These are phyloP conservation scores for Conticribra guillardii DNA, from an alignment of 108 stramenopile species.

Conservation along the genomic window DNA sequence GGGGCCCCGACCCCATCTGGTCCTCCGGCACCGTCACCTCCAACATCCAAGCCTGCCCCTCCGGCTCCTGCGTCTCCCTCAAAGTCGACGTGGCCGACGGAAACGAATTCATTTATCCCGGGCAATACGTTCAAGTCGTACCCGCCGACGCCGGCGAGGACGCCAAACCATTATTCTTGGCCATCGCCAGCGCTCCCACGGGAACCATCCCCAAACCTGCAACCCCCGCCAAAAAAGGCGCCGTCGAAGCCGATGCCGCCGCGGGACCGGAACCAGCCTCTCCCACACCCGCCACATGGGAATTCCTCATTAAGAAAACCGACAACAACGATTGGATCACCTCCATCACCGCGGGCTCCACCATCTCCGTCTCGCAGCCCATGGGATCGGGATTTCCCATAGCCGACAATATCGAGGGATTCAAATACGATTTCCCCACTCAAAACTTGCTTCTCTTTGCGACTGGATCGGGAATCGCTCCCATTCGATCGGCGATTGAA, in stretches of 20 bases:
- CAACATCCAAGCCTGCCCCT: slow-evolving; percentile 63
- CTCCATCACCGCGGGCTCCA: slow-evolving; percentile 34
- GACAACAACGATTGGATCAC: slow-evolving; percentile 84
- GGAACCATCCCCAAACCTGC: slow-evolving; percentile 28
- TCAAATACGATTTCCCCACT: slow-evolving; percentile 93
- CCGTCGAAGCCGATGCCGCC: slow-evolving; percentile 49
- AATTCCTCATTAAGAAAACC: slow-evolving; percentile 90
- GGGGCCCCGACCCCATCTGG: slow-evolving; percentile 91
- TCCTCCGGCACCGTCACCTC: slow-evolving; percentile 47
- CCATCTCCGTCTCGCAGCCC: slow-evolving; percentile 79
- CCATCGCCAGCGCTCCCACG: slow-evolving; percentile 78
- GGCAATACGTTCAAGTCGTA: slow-evolving; percentile 81
- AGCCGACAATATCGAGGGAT: slow-evolving; percentile 79
- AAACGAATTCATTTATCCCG: slow-evolving; percentile 70
- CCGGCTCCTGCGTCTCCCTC: slow-evolving; percentile 63
- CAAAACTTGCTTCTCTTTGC: slow-evolving; percentile 89
- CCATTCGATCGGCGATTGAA: slow-evolving; percentile 93
- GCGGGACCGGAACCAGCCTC: slow-evolving; percentile 33
- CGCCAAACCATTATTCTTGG: slow-evolving; percentile 78
- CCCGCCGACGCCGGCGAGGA: slow-evolving; percentile 54
- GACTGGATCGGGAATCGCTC: slow-evolving; percentile 89
- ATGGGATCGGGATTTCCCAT: slow-evolving; percentile 90
- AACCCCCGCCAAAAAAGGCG: slow-evolving; percentile 13
- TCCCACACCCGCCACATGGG: slow-evolving; percentile 56
- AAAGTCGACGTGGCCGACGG: slow-evolving; percentile 62